Conservation (phyloP, 805 yeast genomes). For the Saccharomycopsis sp. region DNA sequence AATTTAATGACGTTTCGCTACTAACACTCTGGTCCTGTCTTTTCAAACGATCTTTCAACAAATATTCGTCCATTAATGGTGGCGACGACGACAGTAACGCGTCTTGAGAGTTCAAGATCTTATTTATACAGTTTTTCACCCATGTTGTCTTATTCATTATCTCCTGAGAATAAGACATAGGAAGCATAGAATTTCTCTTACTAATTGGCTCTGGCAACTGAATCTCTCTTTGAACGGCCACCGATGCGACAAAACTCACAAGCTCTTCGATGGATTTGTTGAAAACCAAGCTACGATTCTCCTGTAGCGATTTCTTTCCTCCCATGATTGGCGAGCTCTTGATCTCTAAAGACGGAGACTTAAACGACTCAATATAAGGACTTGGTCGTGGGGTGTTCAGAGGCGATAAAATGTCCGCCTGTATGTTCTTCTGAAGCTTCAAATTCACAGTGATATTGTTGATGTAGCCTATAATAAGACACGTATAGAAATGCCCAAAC, state of each 20-base stretch:
- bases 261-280: slow-evolving; percentile 20
- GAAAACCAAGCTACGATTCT: slow-evolving; percentile 17
- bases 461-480: slow-evolving; percentile 20
- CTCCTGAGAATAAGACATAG: slow-evolving; percentile 6
- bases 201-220: slow-evolving; percentile 16
- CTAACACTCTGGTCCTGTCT: not conserved
- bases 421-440: slow-evolving; percentile 20
- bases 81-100: slow-evolving; percentile 1
- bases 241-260: slow-evolving; percentile 17
- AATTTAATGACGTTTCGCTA: not conserved
- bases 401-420: slow-evolving; percentile 9
- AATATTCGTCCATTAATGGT: not conserved
- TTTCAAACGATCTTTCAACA: not conserved
- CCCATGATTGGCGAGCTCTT: not conserved
- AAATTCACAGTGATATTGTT: slow-evolving; percentile 20
- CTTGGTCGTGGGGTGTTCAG: slow-evolving; percentile 10
- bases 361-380: slow-evolving; percentile 7
- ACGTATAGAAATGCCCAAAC: slow-evolving; percentile 20
- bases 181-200: slow-evolving; percentile 13
- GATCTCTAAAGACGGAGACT: slow-evolving; percentile 8
- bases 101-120: slow-evolving; percentile 6
- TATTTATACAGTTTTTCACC: slow-evolving; percentile 19
- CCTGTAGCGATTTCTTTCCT: slow-evolving; percentile 1
- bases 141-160: slow-evolving; percentile 14
- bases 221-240: slow-evolving; percentile 19